Evolutionary conservation across 345 rosid species (phyloP).

Genomic region (Camelina sativa): DNA sequence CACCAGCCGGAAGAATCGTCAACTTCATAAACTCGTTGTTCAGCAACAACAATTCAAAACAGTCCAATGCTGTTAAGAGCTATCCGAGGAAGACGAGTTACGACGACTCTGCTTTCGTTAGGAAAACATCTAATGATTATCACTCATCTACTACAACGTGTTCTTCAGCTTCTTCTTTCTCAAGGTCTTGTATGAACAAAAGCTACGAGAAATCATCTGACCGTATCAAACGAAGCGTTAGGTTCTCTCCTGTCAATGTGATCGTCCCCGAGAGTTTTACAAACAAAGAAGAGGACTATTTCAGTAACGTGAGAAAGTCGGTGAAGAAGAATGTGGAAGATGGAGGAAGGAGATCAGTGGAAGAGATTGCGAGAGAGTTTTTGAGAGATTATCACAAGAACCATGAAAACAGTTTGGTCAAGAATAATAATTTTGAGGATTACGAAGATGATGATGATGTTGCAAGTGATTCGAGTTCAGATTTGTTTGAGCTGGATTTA

Average conservation of each 20-base stretch:
- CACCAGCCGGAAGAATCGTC: constrained; percentile 72
- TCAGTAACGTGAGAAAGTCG: constrained; percentile 37
- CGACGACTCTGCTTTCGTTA: constrained; percentile 35
- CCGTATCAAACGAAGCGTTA: constrained; percentile 66
- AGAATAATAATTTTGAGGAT: constrained; percentile 31
- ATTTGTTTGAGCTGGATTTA: constrained; percentile 86
- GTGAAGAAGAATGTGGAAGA: constrained; percentile 49
- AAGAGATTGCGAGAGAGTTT: constrained; percentile 70
- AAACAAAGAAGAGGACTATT: constrained; percentile 45
- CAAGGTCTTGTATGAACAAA: constrained; percentile 82
- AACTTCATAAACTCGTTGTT: constrained; percentile 80
- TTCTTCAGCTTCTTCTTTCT: constrained; percentile 84
- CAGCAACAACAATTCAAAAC: constrained; percentile 45
- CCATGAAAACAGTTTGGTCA: constrained; percentile 35
- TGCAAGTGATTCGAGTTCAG: constrained; percentile 53
- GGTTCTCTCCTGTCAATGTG: constrained; percentile 72
- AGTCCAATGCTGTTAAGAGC: constrained; percentile 47
- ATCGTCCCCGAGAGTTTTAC: constrained; percentile 45
- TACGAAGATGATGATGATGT: constrained; percentile 53
- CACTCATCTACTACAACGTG: constrained; percentile 58
- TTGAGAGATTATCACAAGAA: constrained; percentile 66
- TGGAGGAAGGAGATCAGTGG: constrained; percentile 56
- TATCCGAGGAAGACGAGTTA: constrained; percentile 43
- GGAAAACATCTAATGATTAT: constrained; percentile 43
- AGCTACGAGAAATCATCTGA: constrained; percentile 58